Evolutionary conservation across 805 yeast species (phyloP), one percentile per base, ranked within the genome.

Genomic region (Torulaspora franciscae): DNA sequence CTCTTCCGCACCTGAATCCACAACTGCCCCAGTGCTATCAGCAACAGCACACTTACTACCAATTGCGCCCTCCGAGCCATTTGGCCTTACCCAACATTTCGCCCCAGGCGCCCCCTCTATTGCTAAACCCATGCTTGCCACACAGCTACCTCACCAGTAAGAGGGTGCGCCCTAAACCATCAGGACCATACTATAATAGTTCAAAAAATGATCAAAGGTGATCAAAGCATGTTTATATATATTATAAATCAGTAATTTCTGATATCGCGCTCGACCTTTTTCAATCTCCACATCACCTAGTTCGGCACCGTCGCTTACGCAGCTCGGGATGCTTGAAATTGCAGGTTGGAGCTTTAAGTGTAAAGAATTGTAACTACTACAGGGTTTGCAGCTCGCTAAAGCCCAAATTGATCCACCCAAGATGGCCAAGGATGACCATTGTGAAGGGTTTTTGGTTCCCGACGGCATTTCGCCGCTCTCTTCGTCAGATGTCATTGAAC

Each of bases 401-500:
- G 19, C 14, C 13, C 14, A n/a, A 25, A 26, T 14, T 10, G 9
- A 24, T 24, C 13, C 30, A 30, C 9, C 29, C 17, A 44, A 32
- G 23, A 44, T 44, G 47, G 30, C 19, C 24, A 17, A 44, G 36
- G 43, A 44, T 35, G 47, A 44, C 23, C 23, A 37, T 24, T 43
- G 40, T 36, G 49, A 47, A 36, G 51, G 47, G 13, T 47, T 53
- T 24, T 33, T 56, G n/a, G 56, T 53, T 19, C 61, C 61, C 10
- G 59, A 56, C 46, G 52, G 53, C 13, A 46, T 48, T 7, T 50
- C 57, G 10, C 56, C 57, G 4, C 42, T 53, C 22, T 49, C 54
- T 9, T 50, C 57, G 3, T 49, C 61, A 8, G 61, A 55, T 38
- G 51, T 57, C 10, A 46, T 57, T 37, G 59, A 55, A 37, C 47